These are phyloP conservation scores for Aquilaria sinensis DNA, from an alignment of 345 rosid species.

Conservation along the genomic window DNA sequence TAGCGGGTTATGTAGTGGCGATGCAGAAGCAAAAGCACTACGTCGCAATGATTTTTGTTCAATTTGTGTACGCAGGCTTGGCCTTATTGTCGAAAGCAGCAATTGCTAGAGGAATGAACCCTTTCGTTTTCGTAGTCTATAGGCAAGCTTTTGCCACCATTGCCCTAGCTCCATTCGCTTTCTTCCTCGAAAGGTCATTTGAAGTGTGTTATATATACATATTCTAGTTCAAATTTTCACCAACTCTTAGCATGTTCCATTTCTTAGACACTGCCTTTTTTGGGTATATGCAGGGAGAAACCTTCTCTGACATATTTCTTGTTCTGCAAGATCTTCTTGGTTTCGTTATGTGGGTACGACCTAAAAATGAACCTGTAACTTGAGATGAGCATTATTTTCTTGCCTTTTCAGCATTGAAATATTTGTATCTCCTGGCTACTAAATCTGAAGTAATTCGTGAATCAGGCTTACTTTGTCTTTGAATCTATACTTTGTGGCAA, in stretches of 20 bases:
- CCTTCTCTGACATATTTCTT: conserved; percentile 32
- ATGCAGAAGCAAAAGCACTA: conserved; percentile 41
- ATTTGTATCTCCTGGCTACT: not conserved
- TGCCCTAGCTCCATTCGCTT: conserved; percentile 64
- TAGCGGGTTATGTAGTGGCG: conserved; percentile 6
- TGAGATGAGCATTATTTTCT: no score
- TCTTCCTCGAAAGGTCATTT: conserved; percentile 66
- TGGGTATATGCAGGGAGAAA: conserved; percentile 30
- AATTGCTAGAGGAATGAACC: conserved; percentile 67
- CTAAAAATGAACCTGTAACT: no score
- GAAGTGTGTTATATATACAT: not conserved
- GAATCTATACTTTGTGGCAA: conserved; percentile 63
- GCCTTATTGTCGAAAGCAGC: conserved; percentile 76
- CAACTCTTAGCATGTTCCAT: not conserved
- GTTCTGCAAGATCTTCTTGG: conserved; percentile 43
- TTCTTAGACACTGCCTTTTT: not conserved
- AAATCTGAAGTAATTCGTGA: no score
- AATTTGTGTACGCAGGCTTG: conserved; percentile 72
- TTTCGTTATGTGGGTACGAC: conserved; percentile 47
- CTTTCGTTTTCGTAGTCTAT: conserved; percentile 67
- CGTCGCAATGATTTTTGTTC: conserved; percentile 57
- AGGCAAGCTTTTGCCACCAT: conserved; percentile 74
- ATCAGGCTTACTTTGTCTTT: conserved; percentile 62
- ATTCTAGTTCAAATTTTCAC: not conserved
- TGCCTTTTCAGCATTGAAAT: no score